Percentiles rank a stretch among this genome's conserved stretches.
Evolutionary conservation across 345 rosid genomes (phyloP).

Genomic region (Turnera subulata): DNA sequence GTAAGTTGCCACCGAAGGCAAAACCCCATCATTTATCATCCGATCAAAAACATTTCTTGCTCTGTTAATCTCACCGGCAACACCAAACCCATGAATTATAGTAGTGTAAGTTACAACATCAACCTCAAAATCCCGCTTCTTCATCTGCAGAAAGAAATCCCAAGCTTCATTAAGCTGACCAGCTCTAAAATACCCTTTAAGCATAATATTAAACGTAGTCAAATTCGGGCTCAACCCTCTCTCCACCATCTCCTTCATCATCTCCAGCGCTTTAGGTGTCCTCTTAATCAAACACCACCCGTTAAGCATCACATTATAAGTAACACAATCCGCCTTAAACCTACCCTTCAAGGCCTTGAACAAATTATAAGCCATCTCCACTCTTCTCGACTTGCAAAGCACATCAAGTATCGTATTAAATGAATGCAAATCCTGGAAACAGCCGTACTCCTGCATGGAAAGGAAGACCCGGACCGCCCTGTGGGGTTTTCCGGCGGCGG

Average conservation of each 20-base stretch:
- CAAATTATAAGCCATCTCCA: conserved; percentile 68
- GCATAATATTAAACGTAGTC: conserved; percentile 66
- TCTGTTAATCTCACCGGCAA: conserved; percentile 58
- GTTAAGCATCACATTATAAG: conserved; percentile 70
- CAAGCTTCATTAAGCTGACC: conserved; percentile 78
- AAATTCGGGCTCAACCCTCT: conserved; percentile 61
- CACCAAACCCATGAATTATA: conserved; percentile 77
- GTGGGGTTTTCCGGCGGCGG: conserved; percentile 64
- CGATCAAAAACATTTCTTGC: conserved; percentile 60
- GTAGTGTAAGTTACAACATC: conserved; percentile 83
- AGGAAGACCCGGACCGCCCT: conserved; percentile 67
- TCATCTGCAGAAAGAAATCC: conserved; percentile 86
- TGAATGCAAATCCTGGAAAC: conserved; percentile 61
- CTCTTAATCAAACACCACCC: conserved; percentile 94
- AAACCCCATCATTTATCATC: conserved; percentile 68
- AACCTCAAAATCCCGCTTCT: conserved; percentile 62
- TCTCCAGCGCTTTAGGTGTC: conserved; percentile 64
- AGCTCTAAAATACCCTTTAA: conserved; percentile 73
- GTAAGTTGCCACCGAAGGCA: conserved; percentile 82
- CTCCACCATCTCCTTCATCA: conserved; percentile 80
- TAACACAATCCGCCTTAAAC: conserved; percentile 67
- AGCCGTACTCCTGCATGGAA: conserved; percentile 80
- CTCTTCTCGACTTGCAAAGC: conserved; percentile 63
- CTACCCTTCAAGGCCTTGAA: conserved; percentile 57
- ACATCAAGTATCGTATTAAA: conserved; percentile 85